Base-by-base conservation (phyloP, 345 rosid species). In the Populus deltoides region DNA sequence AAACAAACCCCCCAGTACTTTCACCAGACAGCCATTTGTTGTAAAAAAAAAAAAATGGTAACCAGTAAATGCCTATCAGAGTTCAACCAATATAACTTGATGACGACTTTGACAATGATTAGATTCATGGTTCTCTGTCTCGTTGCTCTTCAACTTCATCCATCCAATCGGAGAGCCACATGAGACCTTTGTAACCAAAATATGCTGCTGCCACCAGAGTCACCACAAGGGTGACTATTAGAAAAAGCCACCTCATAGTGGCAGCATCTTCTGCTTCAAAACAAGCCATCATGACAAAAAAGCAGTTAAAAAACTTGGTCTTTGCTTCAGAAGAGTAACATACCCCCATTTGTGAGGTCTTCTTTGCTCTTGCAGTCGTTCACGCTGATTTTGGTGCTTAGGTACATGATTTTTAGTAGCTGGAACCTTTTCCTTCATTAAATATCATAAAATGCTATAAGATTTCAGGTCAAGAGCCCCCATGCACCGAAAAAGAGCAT, bases 131-230 rank as follows among this genome's bases (percentile, higher is more conserved):
- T 24, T 43, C 45, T 38, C 45, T 73, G 67, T 25, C 68, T 41
- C 33, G 92, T 39, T n/a, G 55, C 53, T 73, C 89, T 66, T 92
- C 99, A 9, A 89, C 73, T 86, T 88, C 93, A 78, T 93, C 91
- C 98, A 95, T 95, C 97, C 97, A 93, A 81, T 92, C 92, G 0
- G 89, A 85, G 27, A 95, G 96, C 87, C 87, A 77, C 78, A 95
- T 62, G 27, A 95, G 88, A 66, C 92, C 97, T 76, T 92, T 91
- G 85, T 92, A 91, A n/a, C 98, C 96, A 41, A 83, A 92, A 86
- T 86, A 91, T 8, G 83, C 59, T n/a, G 74, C 84, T 41, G 87
- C 87, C 5, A 81, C 39, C 55, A 88, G 31, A 69, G 84, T 83
- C 74, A 73, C 82, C 63, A 71, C 31, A 41, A 88, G 41, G 80